Percentiles rank a stretch among this genome's conserved stretches.
Evolutionary conservation across 2,329 filamentous ascomycete genomes (phyloP).

Genomic region (Pyrenophora tritici-repentis): DNA sequence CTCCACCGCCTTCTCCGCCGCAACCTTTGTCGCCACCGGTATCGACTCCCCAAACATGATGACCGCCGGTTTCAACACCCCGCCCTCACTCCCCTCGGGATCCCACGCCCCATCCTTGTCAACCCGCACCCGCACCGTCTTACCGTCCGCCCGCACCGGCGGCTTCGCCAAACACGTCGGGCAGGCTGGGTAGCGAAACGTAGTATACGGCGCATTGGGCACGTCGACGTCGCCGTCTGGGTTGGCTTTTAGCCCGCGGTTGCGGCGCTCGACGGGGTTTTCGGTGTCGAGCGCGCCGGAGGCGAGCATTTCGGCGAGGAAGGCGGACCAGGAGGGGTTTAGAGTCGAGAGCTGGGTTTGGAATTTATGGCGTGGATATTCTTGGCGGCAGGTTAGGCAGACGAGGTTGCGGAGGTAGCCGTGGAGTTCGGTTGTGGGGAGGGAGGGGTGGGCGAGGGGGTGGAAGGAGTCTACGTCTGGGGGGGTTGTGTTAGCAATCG

Average conservation of each 20-base stretch:
- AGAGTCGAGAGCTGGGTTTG: constrained; percentile 75
- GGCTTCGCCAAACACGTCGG: constrained; percentile 75
- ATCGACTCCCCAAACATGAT: constrained; percentile 98
- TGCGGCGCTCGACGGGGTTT: constrained; percentile 70
- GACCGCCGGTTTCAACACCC: constrained; percentile 88
- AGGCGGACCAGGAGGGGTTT: constrained; percentile 84
- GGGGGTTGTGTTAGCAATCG: not conserved
- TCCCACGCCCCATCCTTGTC: constrained; percentile 82
- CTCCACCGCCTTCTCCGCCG: constrained; percentile 81
- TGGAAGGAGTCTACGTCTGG: constrained; percentile 92
- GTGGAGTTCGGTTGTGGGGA: constrained; percentile 84
- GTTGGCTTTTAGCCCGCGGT: constrained; percentile 78
- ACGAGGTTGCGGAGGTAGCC: constrained; percentile 83
- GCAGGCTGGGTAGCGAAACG: constrained; percentile 89
- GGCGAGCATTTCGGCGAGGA: constrained; percentile 72
- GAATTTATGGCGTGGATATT: constrained; percentile 73
- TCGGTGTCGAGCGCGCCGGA: constrained; percentile 79
- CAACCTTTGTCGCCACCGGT: constrained; percentile 66
- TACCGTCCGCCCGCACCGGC: constrained; percentile 61
- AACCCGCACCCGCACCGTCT: constrained; percentile 61
- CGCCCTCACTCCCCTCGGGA: constrained; percentile 57
- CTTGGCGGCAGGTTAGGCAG: constrained; percentile 77
- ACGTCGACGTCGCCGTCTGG: constrained; percentile 95
- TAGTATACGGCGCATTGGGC: constrained; percentile 82
- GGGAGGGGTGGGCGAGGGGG: constrained; percentile 70